Conservation (phyloP, 2,329 filamentous ascomycete genomes). For the Curvularia sp. region DNA sequence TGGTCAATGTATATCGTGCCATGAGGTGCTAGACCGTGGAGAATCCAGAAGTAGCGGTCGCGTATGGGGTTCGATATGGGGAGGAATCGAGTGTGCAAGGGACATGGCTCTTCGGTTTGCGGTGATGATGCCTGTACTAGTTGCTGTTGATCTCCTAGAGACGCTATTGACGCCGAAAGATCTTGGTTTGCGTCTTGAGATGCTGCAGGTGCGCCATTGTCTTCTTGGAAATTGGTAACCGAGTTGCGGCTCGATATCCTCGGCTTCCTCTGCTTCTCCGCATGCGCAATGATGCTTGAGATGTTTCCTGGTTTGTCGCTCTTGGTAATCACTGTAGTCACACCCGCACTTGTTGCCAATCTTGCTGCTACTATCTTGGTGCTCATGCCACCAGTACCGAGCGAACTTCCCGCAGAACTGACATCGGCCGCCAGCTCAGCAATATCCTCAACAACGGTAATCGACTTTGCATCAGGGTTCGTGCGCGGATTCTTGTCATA, state of each 20-base stretch:
- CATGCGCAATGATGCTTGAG: slow-evolving; percentile 80
- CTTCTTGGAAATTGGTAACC: slow-evolving; percentile 41
- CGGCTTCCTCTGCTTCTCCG: slow-evolving; percentile 67
- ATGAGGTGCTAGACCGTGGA: slow-evolving; percentile 89
- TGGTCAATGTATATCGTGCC: slow-evolving; percentile 91
- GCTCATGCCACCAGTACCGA: slow-evolving; percentile 96
- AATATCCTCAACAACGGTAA: slow-evolving; percentile 93
- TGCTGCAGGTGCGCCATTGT: slow-evolving; percentile 31
- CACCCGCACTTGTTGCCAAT: slow-evolving; percentile 90
- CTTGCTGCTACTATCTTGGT: slow-evolving; percentile 96
- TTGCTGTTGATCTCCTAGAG: slow-evolving; percentile 43
- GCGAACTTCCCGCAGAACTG: slow-evolving; percentile 83
- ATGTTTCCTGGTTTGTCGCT: slow-evolving; percentile 96
- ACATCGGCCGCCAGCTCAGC: slow-evolving; percentile 83
- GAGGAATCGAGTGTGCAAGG: slow-evolving; percentile 91
- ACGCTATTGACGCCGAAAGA: slow-evolving; percentile 32
- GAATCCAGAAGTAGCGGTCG: slow-evolving; percentile 69
- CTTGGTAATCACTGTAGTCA: slow-evolving; percentile 93
- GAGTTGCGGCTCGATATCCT: slow-evolving; percentile 40
- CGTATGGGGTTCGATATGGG: slow-evolving; percentile 58
- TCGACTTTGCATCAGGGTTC: slow-evolving; percentile 83
- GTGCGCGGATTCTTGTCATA: slow-evolving; percentile 95
- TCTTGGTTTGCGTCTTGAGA: slow-evolving; percentile 30
- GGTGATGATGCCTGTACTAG: slow-evolving; percentile 30
- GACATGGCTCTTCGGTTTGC: slow-evolving; percentile 46